Evolutionary conservation across 768 basidiomycete genomes (phyloP), one percentile per base, ranked within the genome.

Genomic region (Imleria badia): DNA sequence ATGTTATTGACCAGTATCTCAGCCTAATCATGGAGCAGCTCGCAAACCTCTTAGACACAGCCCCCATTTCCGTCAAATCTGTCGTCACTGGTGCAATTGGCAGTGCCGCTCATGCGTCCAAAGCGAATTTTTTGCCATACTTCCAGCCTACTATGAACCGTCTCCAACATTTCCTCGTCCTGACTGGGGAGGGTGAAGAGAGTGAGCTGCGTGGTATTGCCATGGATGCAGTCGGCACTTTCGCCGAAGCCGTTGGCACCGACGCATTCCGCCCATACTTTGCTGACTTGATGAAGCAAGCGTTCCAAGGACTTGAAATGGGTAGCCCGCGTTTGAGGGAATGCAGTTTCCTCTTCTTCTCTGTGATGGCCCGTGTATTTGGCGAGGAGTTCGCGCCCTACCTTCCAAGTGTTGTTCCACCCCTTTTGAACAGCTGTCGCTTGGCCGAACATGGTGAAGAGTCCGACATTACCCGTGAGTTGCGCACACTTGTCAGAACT

Each of bases 141-240:
- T 98, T 99, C 79, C 81, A 88, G 66, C 86, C 88, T 15, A 94
- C 91, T 47, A 95, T 98, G 86, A 77, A 81, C 60, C 87, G 86
- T 54, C 83, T 99, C 61, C 83, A 91, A 58, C 88, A 89, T 66
- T 97, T 96, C 85, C 82, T 98, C 47, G 75, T 83, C 33, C 84
- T 98, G 29, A 84, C 81, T 20, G 87, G 83, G 29, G 91, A 95
- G 61, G 94, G 92, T 43, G 96, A 97, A 69, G 93, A 97, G 74
- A 84, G 81, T 41, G 95, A 98, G 64, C 83, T 99, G 36, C 91
- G 96, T 53, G 96, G 97, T 35, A 95, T 98, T 66, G 89, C 96
- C 12, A 97, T 97, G 85, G 97, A 98, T 73, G 93, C 97, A n/a
- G 87, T 98, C 55, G 97, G 97, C 48, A 98, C 97, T 0, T 93